A percentile compares a stretch with the other conserved stretches of the same genome.
These are phyloP conservation scores for Plasmopara viticola DNA, from an alignment of 352 stramenopile genomes.

Conservation along the genomic window DNA sequence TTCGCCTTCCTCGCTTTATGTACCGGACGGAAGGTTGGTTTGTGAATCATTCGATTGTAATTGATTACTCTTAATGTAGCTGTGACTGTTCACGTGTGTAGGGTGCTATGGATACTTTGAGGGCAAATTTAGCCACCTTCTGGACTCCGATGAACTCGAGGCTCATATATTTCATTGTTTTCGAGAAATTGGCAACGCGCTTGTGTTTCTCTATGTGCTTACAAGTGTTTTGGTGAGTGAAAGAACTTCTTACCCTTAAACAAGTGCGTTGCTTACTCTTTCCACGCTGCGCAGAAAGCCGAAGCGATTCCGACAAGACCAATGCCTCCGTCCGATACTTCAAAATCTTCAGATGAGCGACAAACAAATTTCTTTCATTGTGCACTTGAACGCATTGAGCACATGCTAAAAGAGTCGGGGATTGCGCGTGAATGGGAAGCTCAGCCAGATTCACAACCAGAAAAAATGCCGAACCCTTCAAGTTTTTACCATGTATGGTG, in stretches of 20 bases:
- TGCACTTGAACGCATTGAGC: conserved; percentile 21
- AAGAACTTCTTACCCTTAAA: no score
- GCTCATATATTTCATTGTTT: conserved; percentile 80
- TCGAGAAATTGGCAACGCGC: conserved; percentile 8
- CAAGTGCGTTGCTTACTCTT: no score
- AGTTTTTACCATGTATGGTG: conserved; percentile 63
- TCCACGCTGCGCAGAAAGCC: no score
- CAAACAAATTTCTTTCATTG: conserved; percentile 18
- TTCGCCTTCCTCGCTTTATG: no score
- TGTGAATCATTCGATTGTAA: no score
- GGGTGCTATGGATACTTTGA: conserved; percentile 80
- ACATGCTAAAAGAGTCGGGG: conserved; percentile 26
- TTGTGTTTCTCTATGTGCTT: no score
- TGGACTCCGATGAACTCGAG: conserved; percentile 76
- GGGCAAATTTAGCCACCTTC: conserved; percentile 69
- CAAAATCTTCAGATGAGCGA: conserved; percentile 9
- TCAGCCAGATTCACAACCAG: conserved; percentile 25
- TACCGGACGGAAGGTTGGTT: no score
- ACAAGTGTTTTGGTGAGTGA: no score
- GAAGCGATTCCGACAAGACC: no score
- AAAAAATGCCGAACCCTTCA: conserved; percentile 35
- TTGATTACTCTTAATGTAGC: no score
- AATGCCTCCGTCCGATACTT: no score
- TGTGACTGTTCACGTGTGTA: conserved; percentile 7
- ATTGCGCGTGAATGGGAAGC: conserved; percentile 40